A percentile compares a stretch with the other conserved stretches of the same genome.
Conservation (phyloP, 768 basidiomycete genomes). For the Mrakia frigida region DNA sequence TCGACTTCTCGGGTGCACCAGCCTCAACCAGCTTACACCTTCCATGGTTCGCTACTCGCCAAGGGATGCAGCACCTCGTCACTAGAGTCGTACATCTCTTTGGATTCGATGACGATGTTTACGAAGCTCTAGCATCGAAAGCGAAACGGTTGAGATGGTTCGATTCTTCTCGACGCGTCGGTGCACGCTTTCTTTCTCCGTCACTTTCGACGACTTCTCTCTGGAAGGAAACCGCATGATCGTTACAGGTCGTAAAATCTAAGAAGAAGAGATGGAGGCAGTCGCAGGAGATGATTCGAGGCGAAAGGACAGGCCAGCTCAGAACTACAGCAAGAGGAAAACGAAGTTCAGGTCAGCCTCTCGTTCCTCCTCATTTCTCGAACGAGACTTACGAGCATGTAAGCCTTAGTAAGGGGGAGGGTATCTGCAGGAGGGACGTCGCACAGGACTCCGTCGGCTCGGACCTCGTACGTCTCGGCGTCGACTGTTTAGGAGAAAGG, state of each 20-base stretch:
- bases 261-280: background rate
- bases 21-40: slow-evolving; percentile 44
- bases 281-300: background rate
- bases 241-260: no score
- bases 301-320: background rate
- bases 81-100: background rate
- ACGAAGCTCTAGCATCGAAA: no score
- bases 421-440: slow-evolving; percentile 68
- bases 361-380: background rate
- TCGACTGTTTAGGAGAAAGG: slow-evolving; percentile 55
- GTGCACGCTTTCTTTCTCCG: no score
- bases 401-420: slow-evolving; percentile 63
- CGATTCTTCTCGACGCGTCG: no score
- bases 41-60: slow-evolving; percentile 38
- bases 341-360: background rate
- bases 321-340: background rate
- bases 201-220: no score
- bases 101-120: no score
- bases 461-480: slow-evolving; percentile 84
- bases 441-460: slow-evolving; percentile 68
- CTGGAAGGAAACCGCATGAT: no score
- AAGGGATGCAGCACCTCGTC: slow-evolving; percentile 13
- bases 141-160: no score
- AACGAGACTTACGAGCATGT: slow-evolving; percentile 50
- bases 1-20: slow-evolving; percentile 46